These are phyloP conservation scores for Apostasia shenzhenica DNA, from an alignment of 106 monocot genomes.

Conservation along the genomic window DNA sequence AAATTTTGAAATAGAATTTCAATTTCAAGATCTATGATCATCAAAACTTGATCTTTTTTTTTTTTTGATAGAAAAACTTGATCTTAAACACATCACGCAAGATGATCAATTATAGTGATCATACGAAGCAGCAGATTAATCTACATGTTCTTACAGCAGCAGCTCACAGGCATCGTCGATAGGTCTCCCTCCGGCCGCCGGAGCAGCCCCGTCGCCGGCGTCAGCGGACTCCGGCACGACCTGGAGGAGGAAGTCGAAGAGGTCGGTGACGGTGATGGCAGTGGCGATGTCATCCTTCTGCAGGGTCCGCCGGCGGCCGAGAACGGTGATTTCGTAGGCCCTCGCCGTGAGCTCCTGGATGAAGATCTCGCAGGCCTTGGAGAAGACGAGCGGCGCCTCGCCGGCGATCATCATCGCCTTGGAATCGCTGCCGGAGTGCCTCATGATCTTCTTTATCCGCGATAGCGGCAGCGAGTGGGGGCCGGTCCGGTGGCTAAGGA, in stretches of 20 bases:
- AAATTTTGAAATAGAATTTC: too few relatives aligned
- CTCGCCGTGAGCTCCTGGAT: conserved; percentile 23
- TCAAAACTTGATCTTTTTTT: too few relatives aligned
- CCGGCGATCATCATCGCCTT: conserved; percentile 25
- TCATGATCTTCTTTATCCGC: conserved; percentile 43
- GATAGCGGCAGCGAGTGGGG: conserved; percentile 30
- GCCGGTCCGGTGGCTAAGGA: conserved; percentile 14
- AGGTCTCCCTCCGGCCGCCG: too few relatives aligned
- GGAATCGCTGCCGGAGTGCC: conserved; percentile 17
- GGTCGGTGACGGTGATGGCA: conserved; percentile 15
- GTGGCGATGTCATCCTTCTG: conserved; percentile 28
- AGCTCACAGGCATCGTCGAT: too few relatives aligned
- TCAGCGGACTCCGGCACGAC: conserved; percentile 7
- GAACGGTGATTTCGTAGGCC: conserved; percentile 17
- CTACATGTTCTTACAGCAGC: too few relatives aligned
- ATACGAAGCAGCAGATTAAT: too few relatives aligned
- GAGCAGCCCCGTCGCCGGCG: not conserved
- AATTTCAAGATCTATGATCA: too few relatives aligned
- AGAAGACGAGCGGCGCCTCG: conserved; percentile 28
- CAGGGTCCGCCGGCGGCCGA: conserved; percentile 22
- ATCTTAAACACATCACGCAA: too few relatives aligned
- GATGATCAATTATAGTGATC: too few relatives aligned
- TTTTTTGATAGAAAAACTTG: too few relatives aligned
- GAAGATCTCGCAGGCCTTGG: conserved; percentile 31
- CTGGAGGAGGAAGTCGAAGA: conserved; percentile 26